phyloP scores from a whole-genome alignment of 495 filamentous ascomycete genomes.

The Amorphotheca resinae region DNA sequence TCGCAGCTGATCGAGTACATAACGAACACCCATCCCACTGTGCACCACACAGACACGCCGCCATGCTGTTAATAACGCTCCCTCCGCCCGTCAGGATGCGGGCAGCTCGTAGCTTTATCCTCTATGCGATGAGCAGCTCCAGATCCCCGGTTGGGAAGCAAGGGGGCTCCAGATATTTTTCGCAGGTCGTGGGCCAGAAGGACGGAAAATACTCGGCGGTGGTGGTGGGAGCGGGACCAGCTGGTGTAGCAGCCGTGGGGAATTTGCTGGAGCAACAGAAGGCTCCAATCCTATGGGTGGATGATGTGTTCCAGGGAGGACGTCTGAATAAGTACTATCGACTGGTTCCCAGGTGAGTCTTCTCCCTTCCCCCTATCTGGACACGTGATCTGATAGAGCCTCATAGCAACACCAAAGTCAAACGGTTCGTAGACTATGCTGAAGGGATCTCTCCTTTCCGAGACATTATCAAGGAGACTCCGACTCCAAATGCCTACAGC shows the following conservation, averaged over 20 bases:
- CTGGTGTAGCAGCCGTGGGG: conserved; percentile 43
- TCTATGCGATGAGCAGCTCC: background rate
- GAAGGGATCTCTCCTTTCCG: conserved; percentile 36
- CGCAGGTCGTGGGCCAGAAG: background rate
- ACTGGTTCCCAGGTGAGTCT: conserved; percentile 40
- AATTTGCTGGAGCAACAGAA: conserved; percentile 42
- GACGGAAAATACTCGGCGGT: conserved; percentile 26
- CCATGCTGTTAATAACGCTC: background rate
- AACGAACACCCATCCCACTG: too few relatives aligned
- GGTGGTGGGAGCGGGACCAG: conserved; percentile 45
- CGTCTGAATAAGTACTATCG: conserved; percentile 41
- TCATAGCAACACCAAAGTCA: conserved; percentile 38
- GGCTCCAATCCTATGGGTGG: conserved; percentile 39
- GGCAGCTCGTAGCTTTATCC: background rate
- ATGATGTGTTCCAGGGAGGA: conserved; percentile 39
- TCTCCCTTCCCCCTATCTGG: background rate
- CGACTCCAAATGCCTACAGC: conserved; percentile 37
- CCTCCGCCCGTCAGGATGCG: background rate
- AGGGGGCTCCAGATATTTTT: background rate
- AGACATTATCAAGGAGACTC: conserved; percentile 32
- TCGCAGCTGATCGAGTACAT: too few relatives aligned
- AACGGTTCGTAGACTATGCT: conserved; percentile 38
- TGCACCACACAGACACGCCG: too few relatives aligned
- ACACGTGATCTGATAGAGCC: conserved; percentile 12
- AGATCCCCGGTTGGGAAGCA: background rate